Evolutionary conservation across 2,329 filamentous ascomycete genomes (phyloP).

Genomic region (Calycina marina): DNA sequence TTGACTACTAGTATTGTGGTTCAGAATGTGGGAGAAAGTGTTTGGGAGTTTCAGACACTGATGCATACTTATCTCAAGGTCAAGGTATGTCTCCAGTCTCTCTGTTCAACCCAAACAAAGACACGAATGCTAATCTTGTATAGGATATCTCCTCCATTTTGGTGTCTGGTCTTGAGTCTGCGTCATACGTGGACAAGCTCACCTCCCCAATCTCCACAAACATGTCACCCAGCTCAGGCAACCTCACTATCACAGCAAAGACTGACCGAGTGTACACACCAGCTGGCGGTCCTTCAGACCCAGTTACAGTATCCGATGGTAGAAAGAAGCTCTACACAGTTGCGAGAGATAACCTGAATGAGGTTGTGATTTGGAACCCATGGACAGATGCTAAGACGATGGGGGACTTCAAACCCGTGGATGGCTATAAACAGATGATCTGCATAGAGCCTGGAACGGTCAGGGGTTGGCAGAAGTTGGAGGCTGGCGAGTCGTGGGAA

Average conservation of each 20-base stretch:
- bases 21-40: conserved; percentile 65
- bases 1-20: conserved; percentile 74
- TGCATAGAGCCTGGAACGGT: conserved; percentile 88
- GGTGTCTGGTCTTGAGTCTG: conserved; percentile 62
- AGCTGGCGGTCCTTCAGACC: conserved; percentile 39
- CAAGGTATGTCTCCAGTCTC: conserved; percentile 36
- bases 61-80: conserved; percentile 83
- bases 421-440: conserved; percentile 85
- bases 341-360: conserved; percentile 68
- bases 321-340: conserved; percentile 56
- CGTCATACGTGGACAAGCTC: conserved; percentile 75
- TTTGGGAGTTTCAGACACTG: conserved; percentile 84
- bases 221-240: conserved; percentile 40
- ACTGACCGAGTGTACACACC: conserved; percentile 81
- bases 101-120: neutral
- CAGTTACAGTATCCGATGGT: conserved; percentile 45
- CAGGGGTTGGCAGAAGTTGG: conserved; percentile 66
- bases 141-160: conserved; percentile 66
- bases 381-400: conserved; percentile 80
- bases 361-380: conserved; percentile 95
- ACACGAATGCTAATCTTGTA: conserved; percentile 2
- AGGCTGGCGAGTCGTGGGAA: conserved; percentile 57
- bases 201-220: conserved; percentile 41
- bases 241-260: conserved; percentile 58
- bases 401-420: conserved; percentile 76